Evolutionary conservation across 306 rosid genomes (phyloP), one percentile per base, ranked within the genome.

Genomic region (Fragaria iinumae): DNA sequence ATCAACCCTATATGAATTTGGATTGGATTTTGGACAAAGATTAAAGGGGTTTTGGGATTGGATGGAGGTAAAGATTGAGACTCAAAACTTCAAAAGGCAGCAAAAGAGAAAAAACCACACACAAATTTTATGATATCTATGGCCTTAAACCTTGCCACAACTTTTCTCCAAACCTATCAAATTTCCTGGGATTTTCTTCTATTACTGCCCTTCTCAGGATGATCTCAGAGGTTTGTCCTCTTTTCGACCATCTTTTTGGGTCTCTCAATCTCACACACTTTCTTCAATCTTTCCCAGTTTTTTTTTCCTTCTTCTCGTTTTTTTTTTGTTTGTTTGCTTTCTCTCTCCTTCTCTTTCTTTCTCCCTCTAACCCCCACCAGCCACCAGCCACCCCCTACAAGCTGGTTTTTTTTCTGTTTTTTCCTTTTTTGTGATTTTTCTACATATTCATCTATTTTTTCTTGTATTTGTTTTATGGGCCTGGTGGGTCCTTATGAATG

Each of bases 211-310:
- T 85, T 84, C 87, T 69, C 82, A 82, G 88, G 91, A 90, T 83
- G 96, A 95, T 92, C 97, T 91, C 85, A 89, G 97, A 89, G 93
- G 91, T 82, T 45, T 38, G 39, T 47, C 79, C 73, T 88, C 96
- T 88, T 91, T 88, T 85, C 86, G 90, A 92, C 89, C 97, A 90
- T 89, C 97, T 71, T 84, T 82, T 80, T 83, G 82, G 90, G 82
- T 76, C 79, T 83, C 85, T 84, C 65, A 71, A 32, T 57, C 68
- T 45, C 70, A 10, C 39, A 69, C 80, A 47, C 72, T 76, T 45
- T 65, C 69, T 27, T 13, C 67, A 49, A 49, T 49, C 10, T 36
- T 21, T 70, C 66, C 73, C 72, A 67, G 59, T 75, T 79, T 67
- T 77, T 67, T 63, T 43, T 63, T 79, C 48, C 82, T 8, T 69